Conservation (phyloP, 2,329 filamentous ascomycete species). For the Tolypocladium sp. region DNA sequence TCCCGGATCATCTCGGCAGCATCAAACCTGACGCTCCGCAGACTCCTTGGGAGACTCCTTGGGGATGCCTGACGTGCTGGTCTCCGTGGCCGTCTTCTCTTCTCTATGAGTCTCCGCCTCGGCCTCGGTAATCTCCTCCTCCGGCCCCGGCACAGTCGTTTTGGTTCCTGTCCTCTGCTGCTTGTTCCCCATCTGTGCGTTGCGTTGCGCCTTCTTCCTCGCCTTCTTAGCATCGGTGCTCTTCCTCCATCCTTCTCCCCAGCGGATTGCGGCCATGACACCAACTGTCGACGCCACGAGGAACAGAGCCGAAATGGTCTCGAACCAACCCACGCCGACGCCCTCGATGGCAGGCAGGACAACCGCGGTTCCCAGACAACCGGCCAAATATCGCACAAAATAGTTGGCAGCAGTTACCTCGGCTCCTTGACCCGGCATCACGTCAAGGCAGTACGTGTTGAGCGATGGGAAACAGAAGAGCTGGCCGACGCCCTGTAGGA, state of each 20-base stretch:
- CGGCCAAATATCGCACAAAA: constrained; percentile 67
- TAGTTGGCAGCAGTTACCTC: constrained; percentile 79
- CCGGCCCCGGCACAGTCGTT: not conserved
- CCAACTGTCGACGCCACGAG: constrained; percentile 26
- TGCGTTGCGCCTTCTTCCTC: constrained; percentile 1
- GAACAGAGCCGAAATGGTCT: constrained; percentile 46
- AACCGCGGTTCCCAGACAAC: constrained; percentile 58
- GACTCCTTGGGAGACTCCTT: too few relatives aligned
- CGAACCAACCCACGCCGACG: constrained; percentile 77
- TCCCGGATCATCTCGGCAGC: not conserved
- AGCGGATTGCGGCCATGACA: constrained; percentile 26
- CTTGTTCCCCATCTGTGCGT: not conserved
- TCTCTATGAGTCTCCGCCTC: too few relatives aligned
- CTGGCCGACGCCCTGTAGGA: constrained; percentile 64
- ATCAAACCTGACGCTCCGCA: not conserved
- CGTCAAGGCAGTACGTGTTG: constrained; percentile 76
- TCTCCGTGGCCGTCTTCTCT: not conserved
- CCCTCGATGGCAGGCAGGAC: constrained; percentile 65
- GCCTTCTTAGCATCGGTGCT: constrained; percentile 16
- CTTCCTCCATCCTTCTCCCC: constrained; percentile 31
- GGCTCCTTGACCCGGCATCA: constrained; percentile 58
- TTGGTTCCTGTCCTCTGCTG: not conserved
- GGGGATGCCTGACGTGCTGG: not conserved
- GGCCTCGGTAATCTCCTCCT: not conserved
- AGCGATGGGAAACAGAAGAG: constrained; percentile 67